Percentiles rank a stretch among this genome's conserved stretches.
Evolutionary conservation across 306 rosid genomes (phyloP).

Genomic region (Quercus alba): DNA sequence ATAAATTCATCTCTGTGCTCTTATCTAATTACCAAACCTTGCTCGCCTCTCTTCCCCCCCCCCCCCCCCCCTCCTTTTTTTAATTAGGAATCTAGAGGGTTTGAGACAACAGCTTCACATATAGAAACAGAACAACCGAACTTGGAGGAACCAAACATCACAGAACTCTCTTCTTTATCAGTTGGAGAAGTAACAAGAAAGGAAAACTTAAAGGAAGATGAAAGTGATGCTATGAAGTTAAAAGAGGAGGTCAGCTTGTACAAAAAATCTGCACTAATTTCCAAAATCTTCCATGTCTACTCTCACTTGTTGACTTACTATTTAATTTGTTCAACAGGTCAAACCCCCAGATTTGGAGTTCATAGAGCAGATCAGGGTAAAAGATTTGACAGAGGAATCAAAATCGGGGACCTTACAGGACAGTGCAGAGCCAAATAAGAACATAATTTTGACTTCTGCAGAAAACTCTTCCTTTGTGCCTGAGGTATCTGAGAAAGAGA

Average conservation of each 20-base stretch:
- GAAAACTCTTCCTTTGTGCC: conserved; percentile 7
- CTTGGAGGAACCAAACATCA: conserved; percentile 12
- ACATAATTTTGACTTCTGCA: neutral
- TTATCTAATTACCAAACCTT: neutral
- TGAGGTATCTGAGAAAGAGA: conserved; percentile 4
- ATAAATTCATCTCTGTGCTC: neutral
- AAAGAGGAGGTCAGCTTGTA: conserved; percentile 24
- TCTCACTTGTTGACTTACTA: neutral
- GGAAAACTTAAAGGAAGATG: conserved; percentile 14
- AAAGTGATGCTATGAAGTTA: neutral
- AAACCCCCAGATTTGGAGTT: conserved; percentile 7
- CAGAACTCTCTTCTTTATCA: conserved; percentile 13
- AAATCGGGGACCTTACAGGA: conserved; percentile 12
- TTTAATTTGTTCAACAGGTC: conserved; percentile 14
- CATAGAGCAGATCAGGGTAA: conserved; percentile 15
- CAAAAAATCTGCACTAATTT: neutral
- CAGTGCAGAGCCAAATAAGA: conserved; percentile 7
- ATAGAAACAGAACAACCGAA: neutral
- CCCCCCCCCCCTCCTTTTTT: neutral
- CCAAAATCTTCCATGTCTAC: neutral
- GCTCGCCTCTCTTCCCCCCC: no score
- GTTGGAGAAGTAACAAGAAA: neutral
- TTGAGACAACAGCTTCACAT: conserved; percentile 2
- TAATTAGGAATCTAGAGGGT: conserved; percentile 7
- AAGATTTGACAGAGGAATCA: conserved; percentile 6